A percentile compares a stretch with the other conserved stretches of the same genome.
Conservation (phyloP, 2,329 filamentous ascomycete species). For the Cladophialophora bantiana region DNA sequence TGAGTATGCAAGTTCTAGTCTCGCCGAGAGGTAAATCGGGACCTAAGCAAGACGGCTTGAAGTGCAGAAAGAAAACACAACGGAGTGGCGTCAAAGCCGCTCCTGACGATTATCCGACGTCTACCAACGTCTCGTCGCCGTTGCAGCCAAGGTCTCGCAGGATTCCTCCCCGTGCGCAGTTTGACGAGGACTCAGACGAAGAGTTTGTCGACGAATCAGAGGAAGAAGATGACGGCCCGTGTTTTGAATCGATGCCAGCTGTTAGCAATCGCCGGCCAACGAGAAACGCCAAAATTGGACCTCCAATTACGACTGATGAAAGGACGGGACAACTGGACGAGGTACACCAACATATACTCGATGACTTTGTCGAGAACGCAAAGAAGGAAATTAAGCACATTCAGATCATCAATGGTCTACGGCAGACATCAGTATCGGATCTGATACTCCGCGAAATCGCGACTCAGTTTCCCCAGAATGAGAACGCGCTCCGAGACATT, state of each 20-base stretch:
- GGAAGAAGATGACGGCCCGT: conserved; percentile 43
- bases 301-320: conserved; percentile 56
- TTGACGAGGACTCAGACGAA: conserved; percentile 33
- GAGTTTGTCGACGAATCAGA: conserved; percentile 45
- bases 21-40: conserved; percentile 53
- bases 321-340: conserved; percentile 50
- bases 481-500: conserved; percentile 49
- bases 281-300: conserved; percentile 46
- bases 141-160: conserved; percentile 56
- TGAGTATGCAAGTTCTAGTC: conserved; percentile 63
- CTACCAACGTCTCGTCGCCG: conserved; percentile 73
- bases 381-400: conserved; percentile 53
- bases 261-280: background rate
- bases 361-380: conserved; percentile 56
- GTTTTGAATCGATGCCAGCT: background rate
- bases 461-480: conserved; percentile 54
- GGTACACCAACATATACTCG: conserved; percentile 53
- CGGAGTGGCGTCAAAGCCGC: conserved; percentile 45
- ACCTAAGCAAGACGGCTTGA: conserved; percentile 41
- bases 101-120: conserved; percentile 59
- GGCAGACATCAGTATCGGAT: conserved; percentile 56
- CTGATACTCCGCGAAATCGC: conserved; percentile 57
- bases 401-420: conserved; percentile 52
- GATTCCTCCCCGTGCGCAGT: conserved; percentile 43
- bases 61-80: conserved; percentile 42